Evolutionary conservation across 1,284 basidiomycete genomes (phyloP).

Genomic region (Sporisorium graminicola): DNA sequence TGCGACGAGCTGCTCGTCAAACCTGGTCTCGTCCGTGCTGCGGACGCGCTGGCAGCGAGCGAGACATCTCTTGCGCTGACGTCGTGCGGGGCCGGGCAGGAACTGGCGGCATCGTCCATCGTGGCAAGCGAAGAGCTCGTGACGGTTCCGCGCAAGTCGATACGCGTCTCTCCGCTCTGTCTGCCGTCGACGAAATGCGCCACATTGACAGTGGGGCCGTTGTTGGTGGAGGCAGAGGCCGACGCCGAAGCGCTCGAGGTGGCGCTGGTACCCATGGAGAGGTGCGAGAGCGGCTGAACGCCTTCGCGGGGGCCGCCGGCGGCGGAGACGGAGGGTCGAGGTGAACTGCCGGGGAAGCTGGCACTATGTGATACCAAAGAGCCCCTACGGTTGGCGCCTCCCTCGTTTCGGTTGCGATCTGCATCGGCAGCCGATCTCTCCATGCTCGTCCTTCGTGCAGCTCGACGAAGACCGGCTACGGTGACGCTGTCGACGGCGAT

Average conservation of each 20-base stretch:
- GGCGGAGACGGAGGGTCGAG: conserved; percentile 35
- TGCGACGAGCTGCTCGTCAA: conserved; percentile 30
- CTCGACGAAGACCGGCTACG: conserved; percentile 55
- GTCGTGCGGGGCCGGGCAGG: conserved; percentile 10
- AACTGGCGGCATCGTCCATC: conserved; percentile 1
- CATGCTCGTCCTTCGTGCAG: conserved; percentile 55
- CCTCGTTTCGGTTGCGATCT: conserved; percentile 21
- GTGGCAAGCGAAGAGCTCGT: conserved; percentile 34
- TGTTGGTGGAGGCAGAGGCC: conserved; percentile 41
- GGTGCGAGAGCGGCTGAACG: conserved; percentile 32
- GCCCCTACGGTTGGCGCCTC: conserved; percentile 19
- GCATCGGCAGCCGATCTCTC: conserved; percentile 27
- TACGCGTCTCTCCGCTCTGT: conserved; percentile 53
- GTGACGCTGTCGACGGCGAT: conserved; percentile 38
- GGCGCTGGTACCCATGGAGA: conserved; percentile 14
- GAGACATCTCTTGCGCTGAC: conserved; percentile 34
- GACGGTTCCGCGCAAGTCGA: conserved; percentile 49
- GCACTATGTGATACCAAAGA: conserved; percentile 41
- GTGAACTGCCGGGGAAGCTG: conserved; percentile 50
- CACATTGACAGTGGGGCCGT: conserved; percentile 43
- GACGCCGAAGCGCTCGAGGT: conserved; percentile 27
- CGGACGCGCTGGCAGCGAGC: conserved; percentile 33
- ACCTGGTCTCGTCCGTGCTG: conserved; percentile 14
- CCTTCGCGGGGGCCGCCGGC: conserved; percentile 41
- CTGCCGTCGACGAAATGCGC: conserved; percentile 46